Evolutionary conservation across 495 filamentous ascomycete species (phyloP).

Genomic region (Xylaria intraflava): DNA sequence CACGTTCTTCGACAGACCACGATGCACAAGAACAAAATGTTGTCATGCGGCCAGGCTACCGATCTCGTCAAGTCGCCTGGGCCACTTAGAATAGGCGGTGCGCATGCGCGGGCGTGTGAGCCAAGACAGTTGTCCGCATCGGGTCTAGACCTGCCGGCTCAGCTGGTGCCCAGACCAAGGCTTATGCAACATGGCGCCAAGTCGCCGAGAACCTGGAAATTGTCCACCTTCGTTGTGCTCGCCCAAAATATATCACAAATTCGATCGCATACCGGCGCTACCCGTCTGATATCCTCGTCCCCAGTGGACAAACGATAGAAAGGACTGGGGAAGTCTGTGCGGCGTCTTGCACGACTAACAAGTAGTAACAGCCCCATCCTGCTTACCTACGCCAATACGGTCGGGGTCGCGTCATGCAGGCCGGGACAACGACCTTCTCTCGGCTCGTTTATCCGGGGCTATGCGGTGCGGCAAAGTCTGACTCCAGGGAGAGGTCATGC

Average conservation of each 20-base stretch:
- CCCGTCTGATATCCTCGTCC: too few relatives aligned
- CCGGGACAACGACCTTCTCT: not conserved
- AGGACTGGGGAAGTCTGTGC: not conserved
- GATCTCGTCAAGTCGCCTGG: not conserved
- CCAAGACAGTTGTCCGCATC: conserved; percentile 2
- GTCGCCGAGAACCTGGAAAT: conserved; percentile 9
- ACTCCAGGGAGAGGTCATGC: too few relatives aligned
- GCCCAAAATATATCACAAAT: not conserved
- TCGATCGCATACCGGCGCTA: not conserved
- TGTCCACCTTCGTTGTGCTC: not conserved
- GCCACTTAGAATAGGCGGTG: not conserved
- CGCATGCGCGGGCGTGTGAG: not conserved
- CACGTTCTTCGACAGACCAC: not conserved
- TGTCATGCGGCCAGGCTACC: not conserved
- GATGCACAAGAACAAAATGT: not conserved
- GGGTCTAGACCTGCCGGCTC: not conserved
- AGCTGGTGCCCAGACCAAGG: not conserved
- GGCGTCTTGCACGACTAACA: not conserved
- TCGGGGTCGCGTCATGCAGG: not conserved
- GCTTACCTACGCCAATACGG: too few relatives aligned
- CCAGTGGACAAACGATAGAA: too few relatives aligned
- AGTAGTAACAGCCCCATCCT: too few relatives aligned
- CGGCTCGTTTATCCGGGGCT: too few relatives aligned
- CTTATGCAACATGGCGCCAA: conserved; percentile 7
- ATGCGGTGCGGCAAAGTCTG: too few relatives aligned